A percentile compares a stretch with the other conserved stretches of the same genome.
Conservation (phyloP, 1,139 yeast genomes). For the Kodamaea alishanica region DNA sequence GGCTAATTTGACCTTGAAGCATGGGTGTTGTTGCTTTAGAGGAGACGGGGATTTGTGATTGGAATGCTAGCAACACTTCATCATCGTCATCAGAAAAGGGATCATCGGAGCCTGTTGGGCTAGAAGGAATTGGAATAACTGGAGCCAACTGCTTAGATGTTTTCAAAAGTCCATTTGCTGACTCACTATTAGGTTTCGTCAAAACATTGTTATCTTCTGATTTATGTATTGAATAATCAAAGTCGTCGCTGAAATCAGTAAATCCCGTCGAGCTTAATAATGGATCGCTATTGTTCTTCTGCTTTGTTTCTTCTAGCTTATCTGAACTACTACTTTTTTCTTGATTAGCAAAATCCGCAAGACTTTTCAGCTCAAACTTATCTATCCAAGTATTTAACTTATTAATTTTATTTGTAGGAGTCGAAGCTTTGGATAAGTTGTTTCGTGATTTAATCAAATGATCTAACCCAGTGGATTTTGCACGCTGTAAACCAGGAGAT, state of each 20-base stretch:
- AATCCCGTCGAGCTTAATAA: slow-evolving; percentile 9
- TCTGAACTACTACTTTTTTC: background rate
- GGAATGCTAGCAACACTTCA: slow-evolving; percentile 14
- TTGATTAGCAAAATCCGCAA: too few species aligned
- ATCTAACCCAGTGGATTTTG: slow-evolving; percentile 30
- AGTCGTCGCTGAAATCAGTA: slow-evolving; percentile 17
- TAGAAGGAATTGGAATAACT: too few species aligned
- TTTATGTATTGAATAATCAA: background rate
- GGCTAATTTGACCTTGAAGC: too few species aligned
- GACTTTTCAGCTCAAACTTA: slow-evolving; percentile 23
- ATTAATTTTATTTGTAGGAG: slow-evolving; percentile 3
- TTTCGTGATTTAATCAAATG: slow-evolving; percentile 8
- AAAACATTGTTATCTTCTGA: background rate
- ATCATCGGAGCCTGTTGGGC: slow-evolving; percentile 16
- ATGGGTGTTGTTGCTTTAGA: slow-evolving; percentile 3
- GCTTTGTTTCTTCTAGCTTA: background rate
- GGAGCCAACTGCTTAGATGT: too few species aligned
- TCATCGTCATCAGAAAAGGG: slow-evolving; percentile 38
- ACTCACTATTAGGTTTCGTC: too few species aligned
- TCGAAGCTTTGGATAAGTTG: slow-evolving; percentile 6
- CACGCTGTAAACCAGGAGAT: slow-evolving; percentile 25
- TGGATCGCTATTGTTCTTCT: slow-evolving; percentile 2
- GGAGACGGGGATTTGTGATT: slow-evolving; percentile 2
- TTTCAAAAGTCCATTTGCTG: too few species aligned
- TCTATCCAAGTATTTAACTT: slow-evolving; percentile 32